phyloP scores from a whole-genome alignment of 805 yeast species.

The Cyberlindnera saturnus region DNA sequence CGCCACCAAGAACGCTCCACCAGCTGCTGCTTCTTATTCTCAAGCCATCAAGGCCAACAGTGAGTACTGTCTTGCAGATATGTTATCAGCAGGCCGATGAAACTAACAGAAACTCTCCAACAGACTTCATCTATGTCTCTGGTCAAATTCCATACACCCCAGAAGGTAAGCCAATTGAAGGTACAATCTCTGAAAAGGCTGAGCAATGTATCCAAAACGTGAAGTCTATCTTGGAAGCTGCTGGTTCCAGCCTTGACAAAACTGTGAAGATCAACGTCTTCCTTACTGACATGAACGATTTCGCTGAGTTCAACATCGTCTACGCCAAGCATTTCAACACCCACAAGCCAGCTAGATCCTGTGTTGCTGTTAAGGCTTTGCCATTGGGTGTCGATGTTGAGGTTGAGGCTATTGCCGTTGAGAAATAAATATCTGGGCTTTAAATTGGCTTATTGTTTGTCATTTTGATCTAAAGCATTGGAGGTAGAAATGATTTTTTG shows the following conservation, averaged over 20 bases:
- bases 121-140: slow-evolving; percentile 79
- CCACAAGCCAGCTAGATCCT: slow-evolving; percentile 94
- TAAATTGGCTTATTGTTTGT: too few species aligned
- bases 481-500: too few species aligned
- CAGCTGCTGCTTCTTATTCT: slow-evolving; percentile 94
- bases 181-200: slow-evolving; percentile 69
- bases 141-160: slow-evolving; percentile 94
- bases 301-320: slow-evolving; percentile 79
- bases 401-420: slow-evolving; percentile 89
- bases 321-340: slow-evolving; percentile 69
- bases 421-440: slow-evolving; percentile 27
- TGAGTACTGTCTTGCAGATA: slow-evolving; percentile 8
- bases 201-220: slow-evolving; percentile 70
- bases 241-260: slow-evolving; percentile 77
- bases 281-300: slow-evolving; percentile 84
- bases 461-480: too few species aligned
- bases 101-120: not conserved
- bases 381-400: slow-evolving; percentile 88
- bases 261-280: slow-evolving; percentile 84
- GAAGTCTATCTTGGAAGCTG: slow-evolving; percentile 68
- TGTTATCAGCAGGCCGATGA: not conserved
- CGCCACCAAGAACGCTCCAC: slow-evolving; percentile 76
- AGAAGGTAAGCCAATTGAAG: slow-evolving; percentile 73
- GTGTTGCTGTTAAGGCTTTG: slow-evolving; percentile 89
- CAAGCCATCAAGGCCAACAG: slow-evolving; percentile 90